phyloP scores from a whole-genome alignment of 441 rosid species.

The Populus hybrid region DNA sequence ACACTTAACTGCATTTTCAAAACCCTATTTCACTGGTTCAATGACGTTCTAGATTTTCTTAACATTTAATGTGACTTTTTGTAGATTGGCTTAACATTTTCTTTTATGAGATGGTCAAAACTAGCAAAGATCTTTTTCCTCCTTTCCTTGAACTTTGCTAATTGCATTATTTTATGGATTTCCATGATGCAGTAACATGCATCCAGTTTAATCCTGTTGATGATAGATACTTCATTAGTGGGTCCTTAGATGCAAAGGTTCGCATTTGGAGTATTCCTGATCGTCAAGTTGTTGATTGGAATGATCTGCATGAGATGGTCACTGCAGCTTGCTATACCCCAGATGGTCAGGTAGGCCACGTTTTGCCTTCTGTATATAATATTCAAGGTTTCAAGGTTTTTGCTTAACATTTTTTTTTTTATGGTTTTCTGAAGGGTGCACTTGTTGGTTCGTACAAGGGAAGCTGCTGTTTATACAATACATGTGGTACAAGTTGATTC shows the following conservation, averaged over 20 bases:
- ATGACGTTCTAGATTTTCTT: background rate
- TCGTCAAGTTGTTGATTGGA: conserved; percentile 95
- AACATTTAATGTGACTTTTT: background rate
- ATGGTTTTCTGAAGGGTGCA: conserved; percentile 67
- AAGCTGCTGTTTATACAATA: conserved; percentile 72
- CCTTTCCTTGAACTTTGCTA: conserved; percentile 11
- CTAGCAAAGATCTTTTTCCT: background rate
- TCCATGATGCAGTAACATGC: conserved; percentile 75
- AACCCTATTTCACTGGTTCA: background rate
- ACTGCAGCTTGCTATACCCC: conserved; percentile 99
- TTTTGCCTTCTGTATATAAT: conserved; percentile 2
- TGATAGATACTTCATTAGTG: conserved; percentile 95
- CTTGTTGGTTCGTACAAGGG: conserved; percentile 96
- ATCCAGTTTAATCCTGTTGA: conserved; percentile 98
- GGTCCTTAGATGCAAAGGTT: conserved; percentile 93
- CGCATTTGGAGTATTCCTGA: conserved; percentile 99
- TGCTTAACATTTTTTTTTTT: conserved; percentile 34
- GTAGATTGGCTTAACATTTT: background rate
- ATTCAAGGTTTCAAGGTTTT: conserved; percentile 6
- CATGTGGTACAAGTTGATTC: conserved; percentile 52
- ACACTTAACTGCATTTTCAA: background rate
- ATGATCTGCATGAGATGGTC: conserved; percentile 97
- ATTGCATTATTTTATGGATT: conserved; percentile 23
- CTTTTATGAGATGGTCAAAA: background rate
- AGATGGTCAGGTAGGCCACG: conserved; percentile 78